Evolutionary conservation across 768 basidiomycete species (phyloP), one percentile per base, ranked within the genome.

Genomic region (Boletales sp.): DNA sequence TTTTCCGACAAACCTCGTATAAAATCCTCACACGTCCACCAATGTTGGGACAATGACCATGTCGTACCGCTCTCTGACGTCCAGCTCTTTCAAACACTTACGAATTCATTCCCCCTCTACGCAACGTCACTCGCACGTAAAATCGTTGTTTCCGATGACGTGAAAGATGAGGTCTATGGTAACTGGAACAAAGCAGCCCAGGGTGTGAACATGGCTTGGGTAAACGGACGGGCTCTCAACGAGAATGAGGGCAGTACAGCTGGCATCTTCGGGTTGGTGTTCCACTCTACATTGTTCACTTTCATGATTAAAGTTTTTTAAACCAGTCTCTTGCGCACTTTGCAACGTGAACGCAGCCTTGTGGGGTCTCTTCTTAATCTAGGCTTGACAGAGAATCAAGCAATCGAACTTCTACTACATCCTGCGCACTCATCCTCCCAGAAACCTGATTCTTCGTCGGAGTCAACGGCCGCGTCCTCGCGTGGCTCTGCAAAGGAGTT

Each of bases 61-160:
- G 14, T 15, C n/a, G 9, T 39, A n/a, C 47, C 57, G 9, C 54
- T 55, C 34, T 53, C 68, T 7, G 50, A 51, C 15, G 32, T 54
- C 5, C 41, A 30, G 14, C 17, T 68, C 0, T 76, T 96, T 33
- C 78, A 74, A 41, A 76, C 81, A 13, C 78, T 98, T 18, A 77
- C 89, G 0, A 89, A 94, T 60, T 86, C 94, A 67, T 95, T 97
- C 70, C 94, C 95, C 0, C 86, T 81, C 63, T 95, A 94, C 61
- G 84, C 85, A 2, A 76, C 83, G 1, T 73, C 84, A 4, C 73
- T 96, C 30, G 80, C 87, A 0, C 82, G 91, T 4, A 83, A 86
- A 50, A 80, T 93, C 38, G 58, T 70, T 2, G 70, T 81, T 3
- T 78, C 80, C 50, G 63, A 69, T 9, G 71, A 68, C 12, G 58